Conservation (phyloP, 2,329 filamentous ascomycete species). For the Talaromyces funiculosus region DNA sequence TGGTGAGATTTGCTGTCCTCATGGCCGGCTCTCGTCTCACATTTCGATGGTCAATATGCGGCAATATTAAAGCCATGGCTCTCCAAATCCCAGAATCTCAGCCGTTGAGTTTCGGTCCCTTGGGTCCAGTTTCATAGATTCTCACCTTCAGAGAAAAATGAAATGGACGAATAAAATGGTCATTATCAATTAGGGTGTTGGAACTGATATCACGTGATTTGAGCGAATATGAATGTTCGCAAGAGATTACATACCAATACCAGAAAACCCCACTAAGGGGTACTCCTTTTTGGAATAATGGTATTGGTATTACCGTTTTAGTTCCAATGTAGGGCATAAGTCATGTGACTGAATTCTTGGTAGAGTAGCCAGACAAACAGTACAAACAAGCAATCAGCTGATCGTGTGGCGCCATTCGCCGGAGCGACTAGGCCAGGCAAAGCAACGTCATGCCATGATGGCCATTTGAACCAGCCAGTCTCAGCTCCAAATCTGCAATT, state of each 20-base stretch:
- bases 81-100: neutral
- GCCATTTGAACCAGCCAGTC: neutral
- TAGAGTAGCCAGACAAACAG: neutral
- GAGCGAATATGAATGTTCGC: too few species aligned
- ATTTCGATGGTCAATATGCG: neutral
- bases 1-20: neutral
- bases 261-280: too few species aligned
- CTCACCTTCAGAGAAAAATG: neutral
- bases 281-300: too few species aligned
- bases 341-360: neutral
- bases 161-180: neutral
- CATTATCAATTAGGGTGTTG: neutral
- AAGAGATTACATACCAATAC: too few species aligned
- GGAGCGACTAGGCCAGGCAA: neutral
- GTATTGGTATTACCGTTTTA: too few species aligned
- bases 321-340: too few species aligned
- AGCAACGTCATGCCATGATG: conserved; percentile 3
- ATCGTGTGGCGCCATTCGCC: neutral
- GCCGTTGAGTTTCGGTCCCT: neutral
- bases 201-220: too few species aligned
- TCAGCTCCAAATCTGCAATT: neutral
- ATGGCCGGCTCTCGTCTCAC: neutral
- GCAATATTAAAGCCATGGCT: neutral
- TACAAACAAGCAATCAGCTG: conserved; percentile 9
- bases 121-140: neutral